Conservation (phyloP, 2,329 filamentous ascomycete species). For the Neofusicoccum sp. region DNA sequence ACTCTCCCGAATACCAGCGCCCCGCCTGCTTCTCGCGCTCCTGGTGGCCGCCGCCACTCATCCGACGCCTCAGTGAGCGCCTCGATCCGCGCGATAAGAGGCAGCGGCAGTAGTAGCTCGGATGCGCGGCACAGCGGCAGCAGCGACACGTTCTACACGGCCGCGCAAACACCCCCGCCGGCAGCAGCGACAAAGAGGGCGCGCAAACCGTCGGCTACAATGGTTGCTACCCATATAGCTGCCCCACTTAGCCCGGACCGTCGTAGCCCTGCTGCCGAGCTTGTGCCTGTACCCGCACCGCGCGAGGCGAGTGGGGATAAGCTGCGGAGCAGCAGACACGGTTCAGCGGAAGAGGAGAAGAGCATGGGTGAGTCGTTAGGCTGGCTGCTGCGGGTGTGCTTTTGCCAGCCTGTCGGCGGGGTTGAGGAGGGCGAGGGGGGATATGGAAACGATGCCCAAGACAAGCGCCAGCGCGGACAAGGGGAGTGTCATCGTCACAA, state of each 20-base stretch:
- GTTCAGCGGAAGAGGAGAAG: too few species aligned
- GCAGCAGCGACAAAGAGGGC: neutral
- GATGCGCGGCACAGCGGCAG: neutral
- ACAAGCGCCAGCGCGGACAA: neutral
- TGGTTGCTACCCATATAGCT: neutral
- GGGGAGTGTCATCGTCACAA: too few species aligned
- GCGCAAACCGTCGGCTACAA: neutral
- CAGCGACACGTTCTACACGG: conserved; percentile 1
- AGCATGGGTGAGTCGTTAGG: conserved; percentile 20
- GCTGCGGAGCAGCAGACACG: neutral
- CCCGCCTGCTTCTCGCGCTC: conserved; percentile 8
- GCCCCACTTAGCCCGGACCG: neutral
- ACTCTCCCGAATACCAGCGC: conserved; percentile 26
- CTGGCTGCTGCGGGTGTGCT: conserved; percentile 32
- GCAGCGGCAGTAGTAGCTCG: neutral
- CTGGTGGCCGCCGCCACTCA: neutral
- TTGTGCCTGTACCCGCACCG: neutral
- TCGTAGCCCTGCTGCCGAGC: neutral
- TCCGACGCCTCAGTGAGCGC: neutral
- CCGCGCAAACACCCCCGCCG: neutral
- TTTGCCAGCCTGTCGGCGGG: conserved; percentile 39
- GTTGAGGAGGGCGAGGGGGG: conserved; percentile 44
- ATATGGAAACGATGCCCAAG: conserved; percentile 32
- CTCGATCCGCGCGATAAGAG: neutral
- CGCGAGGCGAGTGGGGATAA: neutral